These are phyloP conservation scores for Leishmania turanica DNA, from an alignment of 208 protist genomes.

Conservation along the genomic window DNA sequence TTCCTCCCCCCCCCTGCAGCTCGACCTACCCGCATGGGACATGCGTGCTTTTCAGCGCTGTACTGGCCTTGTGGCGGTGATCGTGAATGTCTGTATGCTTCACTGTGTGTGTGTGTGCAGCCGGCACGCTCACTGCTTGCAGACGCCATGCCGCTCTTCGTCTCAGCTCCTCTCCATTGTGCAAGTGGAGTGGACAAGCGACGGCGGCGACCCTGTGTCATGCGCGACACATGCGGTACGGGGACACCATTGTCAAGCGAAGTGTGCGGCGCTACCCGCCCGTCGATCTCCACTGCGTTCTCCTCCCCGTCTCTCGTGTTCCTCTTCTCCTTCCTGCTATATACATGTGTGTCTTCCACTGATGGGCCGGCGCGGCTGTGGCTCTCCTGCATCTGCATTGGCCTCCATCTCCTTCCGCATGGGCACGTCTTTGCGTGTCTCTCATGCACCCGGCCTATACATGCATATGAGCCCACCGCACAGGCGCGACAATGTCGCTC, in stretches of 20 bases:
- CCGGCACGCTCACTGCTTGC: background rate
- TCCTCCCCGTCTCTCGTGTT: background rate
- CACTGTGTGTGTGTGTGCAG: background rate
- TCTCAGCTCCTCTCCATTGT: background rate
- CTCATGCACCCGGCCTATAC: background rate
- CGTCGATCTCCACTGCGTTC: background rate
- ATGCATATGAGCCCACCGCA: background rate
- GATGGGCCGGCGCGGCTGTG: background rate
- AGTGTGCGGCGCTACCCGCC: background rate
- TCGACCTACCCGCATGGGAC: background rate
- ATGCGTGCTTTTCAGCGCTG: background rate
- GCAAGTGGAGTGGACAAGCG: background rate
- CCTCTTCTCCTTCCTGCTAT: background rate
- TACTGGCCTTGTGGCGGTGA: background rate
- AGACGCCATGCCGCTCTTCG: background rate
- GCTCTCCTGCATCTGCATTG: background rate
- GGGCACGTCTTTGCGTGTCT: background rate
- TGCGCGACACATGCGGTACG: background rate
- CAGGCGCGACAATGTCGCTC: conserved; percentile 40
- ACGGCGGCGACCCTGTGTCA: no score
- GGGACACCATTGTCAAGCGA: background rate
- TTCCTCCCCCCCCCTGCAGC: background rate
- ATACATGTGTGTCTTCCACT: background rate
- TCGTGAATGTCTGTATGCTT: background rate
- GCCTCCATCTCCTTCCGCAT: background rate